These are phyloP conservation scores for sunflower (Helianthus annuus) DNA, from an alignment of 129 eudicot genomes.

Conservation along the genomic window DNA sequence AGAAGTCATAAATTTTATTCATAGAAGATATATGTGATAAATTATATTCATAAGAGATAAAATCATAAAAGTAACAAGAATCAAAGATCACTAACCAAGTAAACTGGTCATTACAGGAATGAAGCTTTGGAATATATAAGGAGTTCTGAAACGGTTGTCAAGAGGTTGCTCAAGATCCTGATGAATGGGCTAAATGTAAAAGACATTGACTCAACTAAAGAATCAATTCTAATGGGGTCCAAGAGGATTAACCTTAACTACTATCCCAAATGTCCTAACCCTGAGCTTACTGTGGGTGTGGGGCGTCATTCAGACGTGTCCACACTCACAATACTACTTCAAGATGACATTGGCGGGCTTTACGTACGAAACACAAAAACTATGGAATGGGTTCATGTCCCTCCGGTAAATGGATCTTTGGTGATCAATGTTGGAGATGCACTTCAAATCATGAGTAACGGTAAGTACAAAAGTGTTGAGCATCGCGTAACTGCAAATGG, in stretches of 20 bases:
- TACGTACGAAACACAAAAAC: background rate
- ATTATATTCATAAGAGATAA: too few species aligned
- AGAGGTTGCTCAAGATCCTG: conserved; percentile 2
- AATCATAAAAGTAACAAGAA: too few species aligned
- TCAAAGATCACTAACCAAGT: too few species aligned
- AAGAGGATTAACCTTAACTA: conserved; percentile 16
- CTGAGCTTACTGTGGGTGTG: conserved; percentile 16
- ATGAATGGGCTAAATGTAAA: conserved; percentile 7
- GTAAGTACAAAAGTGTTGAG: conserved; percentile 14
- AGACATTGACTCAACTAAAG: background rate
- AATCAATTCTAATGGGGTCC: conserved; percentile 6
- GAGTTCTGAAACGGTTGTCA: background rate
- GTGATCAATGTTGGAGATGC: conserved; percentile 19
- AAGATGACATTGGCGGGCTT: conserved; percentile 7
- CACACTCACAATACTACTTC: conserved; percentile 7
- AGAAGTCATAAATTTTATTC: too few species aligned
- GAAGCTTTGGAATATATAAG: background rate
- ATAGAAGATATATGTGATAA: too few species aligned
- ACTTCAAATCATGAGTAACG: conserved; percentile 15
- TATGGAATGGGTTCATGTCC: conserved; percentile 7
- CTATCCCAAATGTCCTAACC: conserved; percentile 17
- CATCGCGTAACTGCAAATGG: conserved; percentile 15
- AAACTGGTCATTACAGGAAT: background rate
- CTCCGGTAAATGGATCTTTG: conserved; percentile 13
- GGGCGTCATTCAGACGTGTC: conserved; percentile 14